These are phyloP conservation scores for Hypocrella siamensis DNA, from an alignment of 2,329 filamentous ascomycete genomes.

Conservation along the genomic window DNA sequence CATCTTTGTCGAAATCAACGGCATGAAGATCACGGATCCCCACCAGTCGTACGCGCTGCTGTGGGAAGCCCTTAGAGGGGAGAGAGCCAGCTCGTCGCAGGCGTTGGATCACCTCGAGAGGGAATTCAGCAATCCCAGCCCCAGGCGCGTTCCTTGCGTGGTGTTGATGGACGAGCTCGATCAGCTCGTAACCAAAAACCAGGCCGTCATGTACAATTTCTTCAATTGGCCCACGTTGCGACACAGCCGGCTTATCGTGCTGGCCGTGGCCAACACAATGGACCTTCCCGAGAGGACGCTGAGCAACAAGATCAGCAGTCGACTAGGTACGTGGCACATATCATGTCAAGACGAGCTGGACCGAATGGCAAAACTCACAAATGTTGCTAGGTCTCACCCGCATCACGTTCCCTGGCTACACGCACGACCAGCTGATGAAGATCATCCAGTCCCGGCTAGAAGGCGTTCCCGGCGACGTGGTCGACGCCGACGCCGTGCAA, in stretches of 20 bases:
- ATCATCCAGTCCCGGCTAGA: slow-evolving; percentile 92
- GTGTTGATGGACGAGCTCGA: slow-evolving; percentile 98
- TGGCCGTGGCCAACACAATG: slow-evolving; percentile 98
- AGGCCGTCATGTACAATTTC: slow-evolving; percentile 99
- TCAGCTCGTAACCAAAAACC: slow-evolving; percentile 93
- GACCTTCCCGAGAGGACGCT: slow-evolving; percentile 89
- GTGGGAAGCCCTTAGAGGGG: slow-evolving; percentile 90
- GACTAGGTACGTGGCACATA: slow-evolving; percentile 38
- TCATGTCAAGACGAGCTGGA: not conserved
- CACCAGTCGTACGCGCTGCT: slow-evolving; percentile 90
- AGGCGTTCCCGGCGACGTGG: slow-evolving; percentile 75
- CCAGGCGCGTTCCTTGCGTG: slow-evolving; percentile 82
- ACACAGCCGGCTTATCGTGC: slow-evolving; percentile 84
- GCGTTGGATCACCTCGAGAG: slow-evolving; percentile 80
- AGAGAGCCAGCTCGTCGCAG: slow-evolving; percentile 82
- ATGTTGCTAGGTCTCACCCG: slow-evolving; percentile 54
- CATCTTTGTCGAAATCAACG: slow-evolving; percentile 98
- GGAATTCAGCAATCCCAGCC: slow-evolving; percentile 84
- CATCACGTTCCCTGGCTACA: slow-evolving; percentile 95
- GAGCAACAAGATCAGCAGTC: slow-evolving; percentile 95
- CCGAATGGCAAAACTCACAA: not conserved
- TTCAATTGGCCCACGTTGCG: slow-evolving; percentile 96
- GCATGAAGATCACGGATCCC: slow-evolving; percentile 98
- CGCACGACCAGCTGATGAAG: slow-evolving; percentile 89
- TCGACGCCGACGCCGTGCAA: slow-evolving; percentile 85